A percentile compares a stretch with the other conserved stretches of the same genome.
Evolutionary conservation across 345 rosid genomes (phyloP).

Genomic region (Gossypium longicalyx): DNA sequence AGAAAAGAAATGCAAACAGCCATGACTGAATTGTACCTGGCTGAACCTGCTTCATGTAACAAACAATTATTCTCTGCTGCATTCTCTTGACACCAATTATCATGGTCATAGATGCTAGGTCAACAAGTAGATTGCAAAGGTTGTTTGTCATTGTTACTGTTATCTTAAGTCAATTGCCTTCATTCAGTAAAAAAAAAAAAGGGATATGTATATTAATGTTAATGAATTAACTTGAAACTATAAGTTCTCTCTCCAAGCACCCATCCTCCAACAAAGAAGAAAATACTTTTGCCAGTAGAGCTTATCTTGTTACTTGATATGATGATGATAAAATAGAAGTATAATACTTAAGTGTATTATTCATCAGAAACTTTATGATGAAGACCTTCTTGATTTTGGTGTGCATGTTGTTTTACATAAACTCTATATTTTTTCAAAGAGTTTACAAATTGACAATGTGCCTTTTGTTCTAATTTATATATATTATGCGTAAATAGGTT

Average conservation of each 20-base stretch:
- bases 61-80: neutral
- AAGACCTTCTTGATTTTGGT: conserved; percentile 5
- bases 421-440: neutral
- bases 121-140: neutral
- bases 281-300: neutral
- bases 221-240: neutral
- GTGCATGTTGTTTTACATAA: neutral
- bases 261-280: conserved; percentile 1
- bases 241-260: neutral
- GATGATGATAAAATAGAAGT: neutral
- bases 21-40: neutral
- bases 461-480: conserved; percentile 13
- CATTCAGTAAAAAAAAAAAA: neutral
- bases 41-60: neutral
- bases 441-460: neutral
- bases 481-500: conserved; percentile 47
- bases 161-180: neutral
- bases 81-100: neutral
- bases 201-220: neutral
- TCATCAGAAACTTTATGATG: neutral
- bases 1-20: neutral
- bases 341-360: neutral
- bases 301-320: too few relatives aligned
- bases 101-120: neutral
- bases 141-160: neutral